Evolutionary conservation across 2,329 filamentous ascomycete genomes (phyloP), one percentile per base, ranked within the genome.

Genomic region (Dichotomopilus funicola): DNA sequence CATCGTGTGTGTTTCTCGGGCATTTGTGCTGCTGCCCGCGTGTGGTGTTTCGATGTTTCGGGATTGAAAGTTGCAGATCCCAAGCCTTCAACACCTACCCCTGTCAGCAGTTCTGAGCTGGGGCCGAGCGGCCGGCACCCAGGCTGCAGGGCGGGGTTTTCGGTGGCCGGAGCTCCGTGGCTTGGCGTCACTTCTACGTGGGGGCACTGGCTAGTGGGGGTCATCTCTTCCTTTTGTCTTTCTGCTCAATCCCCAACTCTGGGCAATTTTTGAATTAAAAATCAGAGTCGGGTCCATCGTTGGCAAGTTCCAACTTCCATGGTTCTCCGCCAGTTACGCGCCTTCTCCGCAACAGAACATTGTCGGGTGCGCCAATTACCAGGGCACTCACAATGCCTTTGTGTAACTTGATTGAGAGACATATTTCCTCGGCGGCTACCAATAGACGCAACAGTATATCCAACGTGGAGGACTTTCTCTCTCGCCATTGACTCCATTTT

Each of bases 1-100:
- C 61, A 62, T 55, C 64, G 11, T 37, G 43, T 33, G 35, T 12
- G 31, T 13, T 31, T n/a, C 8, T 4, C 8, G 37, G 11, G n/a
- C 5, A 41, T 6, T 10, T 6, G 40, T 42, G 8, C 31, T 40
- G 11, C 2, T 27, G 19, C 19, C 19, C 19, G 19, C 19, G 19
- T 27, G 19, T 27, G 19, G 19, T 27, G 35, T 31, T 7, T 42
- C 35, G n/a, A 12, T 36, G 45, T 8, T 8, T 1, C 5, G 31
- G 11, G n/a, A 8, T n/a, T n/a, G n/a, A 13, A 13, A 36, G 47
- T 46, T 48, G 47, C 48, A 42, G 31, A 55, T 51, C 53, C 42
- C 53, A 36, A 27, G 19, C 19, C 45, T 9, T 19, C 37, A 10
- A 37, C 35, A 55, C 19, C 19, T 27, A 27, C 53, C 53, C 53